Base-by-base conservation (phyloP, 179 eudicot genomes). In the Camellia oleifera region DNA sequence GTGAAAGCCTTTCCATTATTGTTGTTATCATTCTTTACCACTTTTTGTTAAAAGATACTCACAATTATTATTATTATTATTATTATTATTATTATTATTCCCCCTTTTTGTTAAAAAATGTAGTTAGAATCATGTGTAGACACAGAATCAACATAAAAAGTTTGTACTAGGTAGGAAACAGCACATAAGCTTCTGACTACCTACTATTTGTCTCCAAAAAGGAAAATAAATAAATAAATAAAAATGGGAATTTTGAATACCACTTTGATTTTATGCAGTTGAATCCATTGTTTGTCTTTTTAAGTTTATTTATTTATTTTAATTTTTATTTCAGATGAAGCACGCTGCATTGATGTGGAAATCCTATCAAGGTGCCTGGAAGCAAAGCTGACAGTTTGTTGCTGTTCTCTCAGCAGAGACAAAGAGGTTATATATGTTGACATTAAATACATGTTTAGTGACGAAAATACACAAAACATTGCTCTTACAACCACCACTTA, bases 371-470 rank as follows among this genome's bases (percentile, higher is more conserved):
- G 89, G 85, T 83, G 88, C 82, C 84, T 91, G 77, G 96, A 94
- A 75, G 97, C 94, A 63, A 96, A 91, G 92, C 88, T 94, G 86
- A 90, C 84, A 77, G 97, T 91, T 82, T 96, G 96, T 79, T 85
- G 61, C 80, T 96, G 99, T 81, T 82, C 85, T 70, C 65, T 83
- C 75, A 77, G 85, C 46, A 83, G 82, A 60, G 84, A 85, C 76
- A 87, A 82, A 62, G 87, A 94, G 98, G 98, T 95, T 71, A 17
- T 46, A 64, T 70, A 8, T 61, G 13, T 69, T 75, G 54, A 77
- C 58, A 45, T 23, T 57, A 62, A 73, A 13, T 53, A 48, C 14
- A 77, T 7, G 6, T 57, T 57, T 42, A 70, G 13, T 15, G 26
- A 56, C 14, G 42, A 75, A 62, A n/a, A 75, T 80, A 70, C 64